Evolutionary conservation across 129 eudicot genomes (phyloP), one percentile per base, ranked within the genome.

Genomic region (Mikania micrantha): DNA sequence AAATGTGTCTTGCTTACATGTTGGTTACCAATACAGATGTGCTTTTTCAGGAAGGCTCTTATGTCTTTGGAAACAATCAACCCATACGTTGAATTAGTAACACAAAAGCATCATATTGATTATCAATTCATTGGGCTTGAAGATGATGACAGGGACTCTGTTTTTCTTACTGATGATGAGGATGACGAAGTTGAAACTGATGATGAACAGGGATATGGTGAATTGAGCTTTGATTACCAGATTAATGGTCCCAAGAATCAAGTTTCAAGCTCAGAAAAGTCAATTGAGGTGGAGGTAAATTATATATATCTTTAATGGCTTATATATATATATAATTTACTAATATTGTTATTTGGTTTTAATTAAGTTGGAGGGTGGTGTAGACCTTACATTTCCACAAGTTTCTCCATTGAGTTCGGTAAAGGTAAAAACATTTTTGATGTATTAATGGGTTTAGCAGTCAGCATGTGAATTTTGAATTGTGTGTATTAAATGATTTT

Each of bases 261-360:
- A 49, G 48, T 61, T 50, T 65, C 87, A 48, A 66, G 77, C 47
- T 60, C 82, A 72, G 81, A 45, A 69, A 76, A 69, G 67, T 60
- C 91, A 25, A 76, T 80, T 87, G 95, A 90, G 95, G 97, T 80
- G 90, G 95, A 90, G 95, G 97, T 87, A 45, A n/a, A n/a, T n/a
- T n/a, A n/a, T n/a, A n/a, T n/a, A n/a, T n/a, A n/a, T n/a, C n/a
- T n/a, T n/a, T n/a, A n/a, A n/a, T n/a, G n/a, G n/a, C n/a, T n/a
- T n/a, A n/a, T n/a, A n/a, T n/a, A n/a, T n/a, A n/a, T n/a, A n/a
- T n/a, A n/a, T n/a, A n/a, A n/a, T n/a, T n/a, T n/a, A n/a, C n/a
- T n/a, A n/a, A n/a, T n/a, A n/a, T n/a, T n/a, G n/a, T n/a, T n/a
- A n/a, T n/a, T n/a, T n/a, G n/a, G n/a, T n/a, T n/a, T n/a, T n/a